These are phyloP conservation scores for Thuja plicata DNA, from an alignment of 83 land plant species.

Conservation along the genomic window DNA sequence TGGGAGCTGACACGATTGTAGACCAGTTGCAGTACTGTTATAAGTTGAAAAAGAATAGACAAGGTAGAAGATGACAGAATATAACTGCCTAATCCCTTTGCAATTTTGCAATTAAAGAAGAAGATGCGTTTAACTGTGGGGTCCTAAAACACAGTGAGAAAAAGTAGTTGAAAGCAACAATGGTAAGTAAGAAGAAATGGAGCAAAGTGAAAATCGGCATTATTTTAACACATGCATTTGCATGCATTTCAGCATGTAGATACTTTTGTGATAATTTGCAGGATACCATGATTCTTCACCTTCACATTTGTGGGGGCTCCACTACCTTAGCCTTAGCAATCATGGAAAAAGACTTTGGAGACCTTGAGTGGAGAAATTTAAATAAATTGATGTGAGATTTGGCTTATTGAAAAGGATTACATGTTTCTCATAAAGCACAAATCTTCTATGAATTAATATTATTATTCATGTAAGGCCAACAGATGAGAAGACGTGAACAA, in stretches of 20 bases:
- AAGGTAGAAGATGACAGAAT: background rate
- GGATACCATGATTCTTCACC: background rate
- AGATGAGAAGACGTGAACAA: too few species aligned
- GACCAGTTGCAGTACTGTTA: background rate
- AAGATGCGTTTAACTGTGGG: background rate
- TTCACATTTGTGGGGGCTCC: background rate
- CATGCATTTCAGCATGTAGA: background rate
- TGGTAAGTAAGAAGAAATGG: background rate
- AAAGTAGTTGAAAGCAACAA: background rate
- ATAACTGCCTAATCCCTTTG: background rate
- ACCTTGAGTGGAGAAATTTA: background rate
- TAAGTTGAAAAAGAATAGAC: background rate
- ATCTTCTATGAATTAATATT: too few species aligned
- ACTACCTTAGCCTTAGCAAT: background rate
- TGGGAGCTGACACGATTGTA: background rate
- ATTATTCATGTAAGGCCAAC: too few species aligned
- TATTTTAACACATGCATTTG: background rate
- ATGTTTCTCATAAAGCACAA: too few species aligned
- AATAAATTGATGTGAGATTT: too few species aligned
- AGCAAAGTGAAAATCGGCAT: background rate
- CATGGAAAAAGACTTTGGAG: background rate
- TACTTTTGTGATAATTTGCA: background rate
- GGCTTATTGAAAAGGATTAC: too few species aligned
- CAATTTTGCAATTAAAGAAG: background rate
- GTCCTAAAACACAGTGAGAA: background rate